Percentiles rank a stretch among this genome's conserved stretches.
Evolutionary conservation across 2,329 filamentous ascomycete species (phyloP).

Genomic region (Hawksworthiomyces lignivorus): DNA sequence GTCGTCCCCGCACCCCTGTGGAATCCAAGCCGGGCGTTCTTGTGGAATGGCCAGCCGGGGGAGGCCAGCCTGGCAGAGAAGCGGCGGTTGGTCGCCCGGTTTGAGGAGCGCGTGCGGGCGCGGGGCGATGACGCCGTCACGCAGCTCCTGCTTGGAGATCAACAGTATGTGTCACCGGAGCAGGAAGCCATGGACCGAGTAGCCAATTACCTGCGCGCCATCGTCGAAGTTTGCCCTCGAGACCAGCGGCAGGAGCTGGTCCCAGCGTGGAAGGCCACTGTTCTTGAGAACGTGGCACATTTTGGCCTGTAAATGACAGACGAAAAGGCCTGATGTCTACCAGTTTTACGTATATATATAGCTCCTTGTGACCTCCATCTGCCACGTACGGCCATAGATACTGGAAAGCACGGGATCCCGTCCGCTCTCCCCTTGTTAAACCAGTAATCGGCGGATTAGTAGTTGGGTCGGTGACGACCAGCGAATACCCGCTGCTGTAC

Average conservation of each 20-base stretch:
- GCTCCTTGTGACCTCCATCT: no score
- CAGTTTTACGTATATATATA: no score
- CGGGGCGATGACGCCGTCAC: background rate
- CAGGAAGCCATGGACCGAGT: constrained; percentile 12
- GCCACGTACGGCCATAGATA: no score
- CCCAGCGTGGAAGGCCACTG: background rate
- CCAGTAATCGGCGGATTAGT: no score
- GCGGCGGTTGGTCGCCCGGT: constrained; percentile 17
- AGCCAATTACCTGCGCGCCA: constrained; percentile 20
- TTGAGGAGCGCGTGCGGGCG: constrained; percentile 14
- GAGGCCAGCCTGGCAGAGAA: constrained; percentile 16
- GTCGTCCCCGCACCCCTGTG: constrained; percentile 27
- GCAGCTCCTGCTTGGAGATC: background rate
- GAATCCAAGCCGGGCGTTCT: constrained; percentile 27
- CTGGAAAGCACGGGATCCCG: no score
- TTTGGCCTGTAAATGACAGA: background rate
- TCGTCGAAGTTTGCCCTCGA: constrained; percentile 23
- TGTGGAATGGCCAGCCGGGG: constrained; percentile 24
- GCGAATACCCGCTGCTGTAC: no score
- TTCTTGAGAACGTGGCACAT: background rate
- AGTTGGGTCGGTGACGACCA: no score
- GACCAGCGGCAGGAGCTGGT: constrained; percentile 11
- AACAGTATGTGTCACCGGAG: background rate
- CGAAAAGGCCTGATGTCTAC: no score
- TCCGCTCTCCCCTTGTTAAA: no score